Base-by-base conservation (phyloP, 306 rosid genomes). In the Potentilla sterilis region DNA sequence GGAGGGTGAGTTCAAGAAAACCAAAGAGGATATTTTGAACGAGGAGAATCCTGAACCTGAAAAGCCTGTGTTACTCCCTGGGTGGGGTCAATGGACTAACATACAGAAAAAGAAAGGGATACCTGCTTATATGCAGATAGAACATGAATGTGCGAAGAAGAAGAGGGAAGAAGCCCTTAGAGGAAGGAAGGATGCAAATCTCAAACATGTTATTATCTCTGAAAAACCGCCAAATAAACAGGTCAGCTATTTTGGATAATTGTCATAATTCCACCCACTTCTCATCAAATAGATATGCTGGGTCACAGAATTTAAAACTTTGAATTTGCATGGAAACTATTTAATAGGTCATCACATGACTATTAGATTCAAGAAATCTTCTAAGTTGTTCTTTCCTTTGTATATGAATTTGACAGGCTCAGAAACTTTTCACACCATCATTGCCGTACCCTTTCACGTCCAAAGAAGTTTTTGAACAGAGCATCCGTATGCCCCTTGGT, bases 61-160 rank as follows among this genome's bases (percentile, higher is more conserved):
- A 82, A 95, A 88, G 79, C 99, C 97, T 24, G 73, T 81, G 61
- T 69, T 81, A 55, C 92, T 95, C 57, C 99, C 97, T 68, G 99
- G 97, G 44, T 95, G 99, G 99, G 99, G 99, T 67, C 97, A 95
- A 47, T 95, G 99, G 99, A 90, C 99, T 67, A 63, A 83, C 62
- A 44, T 90, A 72, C 99, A 95, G 87, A 35, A 85, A 66, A 95
- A 90, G 85, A 90, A 88, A 79, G 99, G 99, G 19, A 70, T 83
- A 57, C 97, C 99, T 74, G 83, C 97, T 77, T 83, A 95, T 96
- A 88, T 92, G 91, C 75, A 88, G 68, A 79, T 85, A 81, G 88
- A 95, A 81, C 92, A 92, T 73, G 97, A 92, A 46, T 76, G 66
- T 77, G 95, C 86, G 67, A 82, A 81, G 84, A 88, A 37, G 77